These are phyloP conservation scores for Hypericum perforatum DNA, from an alignment of 345 rosid genomes.

Conservation along the genomic window DNA sequence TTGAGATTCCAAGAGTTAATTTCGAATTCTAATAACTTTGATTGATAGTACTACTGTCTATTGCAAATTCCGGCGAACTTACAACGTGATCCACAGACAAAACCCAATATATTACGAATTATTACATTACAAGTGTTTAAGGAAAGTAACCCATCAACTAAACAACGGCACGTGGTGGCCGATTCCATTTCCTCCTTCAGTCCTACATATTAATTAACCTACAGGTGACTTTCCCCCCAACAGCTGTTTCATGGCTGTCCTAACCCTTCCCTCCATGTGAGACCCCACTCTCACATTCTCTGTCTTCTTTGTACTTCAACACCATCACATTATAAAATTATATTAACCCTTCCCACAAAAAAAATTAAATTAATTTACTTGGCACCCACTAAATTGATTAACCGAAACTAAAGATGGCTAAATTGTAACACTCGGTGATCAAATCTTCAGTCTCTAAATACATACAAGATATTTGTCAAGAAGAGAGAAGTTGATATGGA, in stretches of 20 bases:
- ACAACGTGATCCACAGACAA: too few species aligned
- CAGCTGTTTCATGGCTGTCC: constrained; percentile 84
- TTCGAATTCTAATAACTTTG: too few species aligned
- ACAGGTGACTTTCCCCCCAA: constrained; percentile 56
- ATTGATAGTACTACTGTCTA: too few species aligned
- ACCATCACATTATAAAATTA: not conserved
- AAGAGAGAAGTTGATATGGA: too few species aligned
- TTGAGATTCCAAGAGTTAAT: too few species aligned
- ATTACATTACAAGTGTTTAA: constrained; percentile 1
- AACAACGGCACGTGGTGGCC: constrained; percentile 48
- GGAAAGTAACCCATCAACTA: constrained; percentile 7
- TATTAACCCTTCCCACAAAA: constrained; percentile 3
- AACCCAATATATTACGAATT: too few species aligned
- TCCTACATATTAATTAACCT: constrained; percentile 41
- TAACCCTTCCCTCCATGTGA: constrained; percentile 33
- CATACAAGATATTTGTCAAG: too few species aligned
- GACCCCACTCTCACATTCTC: constrained; percentile 32
- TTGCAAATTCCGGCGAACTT: too few species aligned
- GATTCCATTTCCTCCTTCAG: constrained; percentile 18
- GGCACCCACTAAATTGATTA: too few species aligned
- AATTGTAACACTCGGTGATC: too few species aligned
- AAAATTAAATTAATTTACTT: constrained; percentile 5
- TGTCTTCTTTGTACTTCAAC: not conserved
- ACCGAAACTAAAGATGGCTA: too few species aligned
- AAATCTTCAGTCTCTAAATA: too few species aligned